These are phyloP conservation scores for Ceratobasidium sp. DNA, from an alignment of 1,284 basidiomycete species.

Conservation along the genomic window DNA sequence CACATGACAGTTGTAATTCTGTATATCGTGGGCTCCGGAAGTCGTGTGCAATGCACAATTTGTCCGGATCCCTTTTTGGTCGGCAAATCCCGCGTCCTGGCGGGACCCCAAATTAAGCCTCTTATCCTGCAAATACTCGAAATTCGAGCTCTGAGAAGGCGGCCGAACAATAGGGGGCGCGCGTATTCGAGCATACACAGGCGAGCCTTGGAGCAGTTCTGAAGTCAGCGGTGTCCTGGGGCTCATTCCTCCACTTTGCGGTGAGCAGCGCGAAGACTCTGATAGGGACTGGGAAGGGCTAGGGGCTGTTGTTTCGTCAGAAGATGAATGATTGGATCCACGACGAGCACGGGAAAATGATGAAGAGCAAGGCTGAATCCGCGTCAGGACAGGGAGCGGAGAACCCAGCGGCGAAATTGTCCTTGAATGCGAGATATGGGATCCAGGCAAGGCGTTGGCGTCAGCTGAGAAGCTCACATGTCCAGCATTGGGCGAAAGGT, in stretches of 20 bases:
- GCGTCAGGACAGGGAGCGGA: slow-evolving; percentile 41
- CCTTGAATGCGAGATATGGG: slow-evolving; percentile 32
- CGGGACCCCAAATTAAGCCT: slow-evolving; percentile 8
- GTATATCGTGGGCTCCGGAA: slow-evolving; percentile 27
- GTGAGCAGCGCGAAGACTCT: slow-evolving; percentile 37
- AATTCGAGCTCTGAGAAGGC: slow-evolving; percentile 22
- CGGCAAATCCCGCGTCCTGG: slow-evolving; percentile 37
- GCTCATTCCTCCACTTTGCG: slow-evolving; percentile 20
- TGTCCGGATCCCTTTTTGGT: slow-evolving; percentile 31
- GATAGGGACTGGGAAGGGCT: slow-evolving; percentile 39
- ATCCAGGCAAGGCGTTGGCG: slow-evolving; percentile 19
- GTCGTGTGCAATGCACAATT: slow-evolving; percentile 30
- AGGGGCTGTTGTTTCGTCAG: slow-evolving; percentile 31
- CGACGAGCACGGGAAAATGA: slow-evolving; percentile 39
- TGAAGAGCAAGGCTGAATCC: slow-evolving; percentile 39
- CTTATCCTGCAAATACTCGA: slow-evolving; percentile 22
- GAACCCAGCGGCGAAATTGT: slow-evolving; percentile 38
- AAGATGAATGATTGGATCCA: slow-evolving; percentile 37
- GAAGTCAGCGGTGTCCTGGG: slow-evolving; percentile 37
- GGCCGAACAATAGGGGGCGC: slow-evolving; percentile 24
- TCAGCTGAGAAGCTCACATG: slow-evolving; percentile 22
- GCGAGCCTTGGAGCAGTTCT: slow-evolving; percentile 22
- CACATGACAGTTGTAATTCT: slow-evolving; percentile 39
- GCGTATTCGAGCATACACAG: neutral
- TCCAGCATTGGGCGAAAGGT: slow-evolving; percentile 4